Base-by-base conservation (phyloP, 2,329 filamentous ascomycete genomes). In the Didymella pinodella region DNA sequence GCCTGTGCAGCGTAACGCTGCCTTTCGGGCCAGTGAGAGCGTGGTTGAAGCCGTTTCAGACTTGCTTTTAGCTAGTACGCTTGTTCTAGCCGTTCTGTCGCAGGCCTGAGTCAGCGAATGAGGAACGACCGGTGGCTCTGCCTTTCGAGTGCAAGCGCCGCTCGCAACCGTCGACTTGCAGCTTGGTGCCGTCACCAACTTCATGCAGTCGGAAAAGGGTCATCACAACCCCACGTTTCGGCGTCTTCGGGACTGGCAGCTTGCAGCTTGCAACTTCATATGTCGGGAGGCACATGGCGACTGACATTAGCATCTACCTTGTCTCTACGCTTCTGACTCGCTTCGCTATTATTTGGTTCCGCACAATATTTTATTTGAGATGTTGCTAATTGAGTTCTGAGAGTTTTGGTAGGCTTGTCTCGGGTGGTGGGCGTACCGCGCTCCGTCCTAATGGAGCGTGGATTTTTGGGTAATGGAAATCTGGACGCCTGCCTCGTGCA, bases 31-130 rank as follows among this genome's bases (percentile, higher is more conserved):
- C 69, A 73, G 66, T 71, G 61, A 72, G 60, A 53, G 58, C 48
- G 60, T 65, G 47, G 59, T 65, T 54, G 64, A 68, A 64, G 57
- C 70, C 68, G 74, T 76, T 75, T 75, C 74, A 75, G 67, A 65
- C 28, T 69, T 71, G 60, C 67, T 72, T 74, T 66, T 66, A 67
- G 65, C 71, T 73, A 71, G 69, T 65, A 53, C 51, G 50, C 53
- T 49, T 32, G 31, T 53, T 57, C 66, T 69, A 63, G 62, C 66
- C 67, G 67, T 67, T 67, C 64, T 64, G 58, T 56, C 54, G 61
- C 62, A 49, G 56, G 58, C 53, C 58, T 63, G 62, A 67, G 59
- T 68, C 66, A 69, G 63, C 72, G 65, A 72, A 75, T 75, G 51
- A 70, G 48, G 54, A 45, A 54, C 53, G 22, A 32, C 57, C 65